Evolutionary conservation across 1,139 yeast genomes (phyloP), one percentile per base, ranked within the genome.

Genomic region (Diutina pseudorugosa): DNA sequence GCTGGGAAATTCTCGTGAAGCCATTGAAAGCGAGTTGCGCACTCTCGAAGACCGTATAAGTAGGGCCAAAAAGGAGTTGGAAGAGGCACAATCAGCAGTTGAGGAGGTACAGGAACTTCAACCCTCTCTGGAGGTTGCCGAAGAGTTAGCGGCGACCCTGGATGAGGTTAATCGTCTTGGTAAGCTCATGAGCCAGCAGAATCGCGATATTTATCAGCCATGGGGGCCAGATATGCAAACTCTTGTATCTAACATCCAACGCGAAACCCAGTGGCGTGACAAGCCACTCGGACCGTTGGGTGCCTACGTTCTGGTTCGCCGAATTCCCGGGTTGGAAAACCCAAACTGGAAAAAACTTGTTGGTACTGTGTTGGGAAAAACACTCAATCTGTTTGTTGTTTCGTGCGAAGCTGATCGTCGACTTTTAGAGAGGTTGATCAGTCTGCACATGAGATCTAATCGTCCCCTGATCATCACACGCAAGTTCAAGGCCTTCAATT

Each of bases 281-380:
- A 61, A 59, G 21, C 95, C 95, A 0, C 65, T 86, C n/a, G 98
- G 98, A 0, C 99, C 99, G 0, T 55, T 91, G 1, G 98, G 97
- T 0, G 60, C 73, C 8, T 70, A 70, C 55, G 72, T 90, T 2
- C 72, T 77, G 9, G 70, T 93, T 16, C 85, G 80, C 58, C 63
- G 67, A 3, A 9, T 25, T 8, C 36, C 49, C 1, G 49, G 49
- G 21, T 45, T 16, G 1, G 80, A 75, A 19, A 78, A 68, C 57
- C 68, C 72, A n/a, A 65, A 73, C 45, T 91, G 91, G 91, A 69
- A 76, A 7, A 75, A 75, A 19, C 64, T 86, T 3, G 64, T 93
- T 14, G 94, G 88, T 59, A 65, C 78, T 0, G 62, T 71, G 0
- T 63, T 72, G 16, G 71, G 73, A 2, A 67, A 71, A 16, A 66